Percentiles rank a stretch among this genome's conserved stretches.
Evolutionary conservation across 2,329 filamentous ascomycete genomes (phyloP).

Genomic region (Curvularia sp.): DNA sequence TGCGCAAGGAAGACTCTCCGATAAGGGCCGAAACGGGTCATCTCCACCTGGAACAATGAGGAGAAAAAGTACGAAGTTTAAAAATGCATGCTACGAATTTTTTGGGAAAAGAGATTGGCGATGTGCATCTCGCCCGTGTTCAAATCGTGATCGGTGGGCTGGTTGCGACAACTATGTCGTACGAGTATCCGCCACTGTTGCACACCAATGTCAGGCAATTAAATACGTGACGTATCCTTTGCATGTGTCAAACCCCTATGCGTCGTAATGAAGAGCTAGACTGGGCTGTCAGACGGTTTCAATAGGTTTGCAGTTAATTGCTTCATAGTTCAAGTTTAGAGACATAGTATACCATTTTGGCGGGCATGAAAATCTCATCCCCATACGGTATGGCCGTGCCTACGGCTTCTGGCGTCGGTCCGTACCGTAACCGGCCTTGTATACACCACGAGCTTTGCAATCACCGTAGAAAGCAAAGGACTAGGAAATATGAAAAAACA

Average conservation of each 20-base stretch:
- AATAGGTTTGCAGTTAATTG: background rate
- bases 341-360: background rate
- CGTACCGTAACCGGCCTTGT: slow-evolving; percentile 2
- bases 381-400: background rate
- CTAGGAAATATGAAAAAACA: background rate
- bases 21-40: background rate
- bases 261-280: background rate
- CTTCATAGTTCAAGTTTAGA: background rate
- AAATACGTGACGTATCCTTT: background rate
- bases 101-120: background rate
- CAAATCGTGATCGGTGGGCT: background rate
- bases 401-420: slow-evolving; percentile 1
- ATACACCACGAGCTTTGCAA: background rate
- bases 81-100: background rate
- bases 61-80: background rate
- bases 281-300: background rate
- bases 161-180: background rate
- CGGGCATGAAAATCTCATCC: background rate
- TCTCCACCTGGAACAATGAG: background rate
- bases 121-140: background rate
- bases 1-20: no score
- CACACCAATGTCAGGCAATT: background rate
- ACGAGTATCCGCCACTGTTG: background rate
- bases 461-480: background rate
- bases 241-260: background rate